Base-by-base conservation (phyloP, 2,329 filamentous ascomycete genomes). In the Pseudogymnoascus sp. region DNA sequence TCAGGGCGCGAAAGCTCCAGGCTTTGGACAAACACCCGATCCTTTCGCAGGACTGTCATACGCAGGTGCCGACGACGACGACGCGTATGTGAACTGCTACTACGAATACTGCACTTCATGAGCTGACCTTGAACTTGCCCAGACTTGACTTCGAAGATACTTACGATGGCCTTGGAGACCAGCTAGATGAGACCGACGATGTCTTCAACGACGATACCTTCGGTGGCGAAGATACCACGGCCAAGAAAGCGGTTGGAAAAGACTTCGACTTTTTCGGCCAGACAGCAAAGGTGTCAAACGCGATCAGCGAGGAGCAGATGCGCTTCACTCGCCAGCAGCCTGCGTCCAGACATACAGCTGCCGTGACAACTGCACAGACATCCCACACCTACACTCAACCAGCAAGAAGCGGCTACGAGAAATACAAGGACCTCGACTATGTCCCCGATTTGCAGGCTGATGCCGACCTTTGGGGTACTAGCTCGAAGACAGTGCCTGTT, bases 131-230 rank as follows among this genome's bases (percentile, higher is more conserved):
- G 83, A 67, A 80, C 79, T 23, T 82, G n/a, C 63, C 4, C 70
- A 89, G 86, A 63, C 84, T 90, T 71, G 90, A 98, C 71, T 99
- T 98, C 71, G 95, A 99, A 71, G 92, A 99, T 74, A 98, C 93
- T 39, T 98, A 98, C 75, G 95, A 99, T 76, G 93, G 93, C 16
- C 81, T 99, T 43, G 95, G 92, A 64, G 90, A 96, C 73, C 87
- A 90, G 75, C 87, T 99, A 37, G 88, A 96, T 72, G 93, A 99
- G 75, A 88, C 90, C 19, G 90, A 93, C 72, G 95, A 99, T 80
- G 92, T 85, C 61, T 92, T 97, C 82, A 99, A 99, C 76, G 92
- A 98, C 71, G 95, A 98, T 74, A 99, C 95, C 1, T 99, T 99
- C 74, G 90, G 85, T 25, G 77, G 77, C 64, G 82, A 80, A 65